Evolutionary conservation across 371 early-diverging fungal species (phyloP).

Genomic region (Chytridium lagenaria): DNA sequence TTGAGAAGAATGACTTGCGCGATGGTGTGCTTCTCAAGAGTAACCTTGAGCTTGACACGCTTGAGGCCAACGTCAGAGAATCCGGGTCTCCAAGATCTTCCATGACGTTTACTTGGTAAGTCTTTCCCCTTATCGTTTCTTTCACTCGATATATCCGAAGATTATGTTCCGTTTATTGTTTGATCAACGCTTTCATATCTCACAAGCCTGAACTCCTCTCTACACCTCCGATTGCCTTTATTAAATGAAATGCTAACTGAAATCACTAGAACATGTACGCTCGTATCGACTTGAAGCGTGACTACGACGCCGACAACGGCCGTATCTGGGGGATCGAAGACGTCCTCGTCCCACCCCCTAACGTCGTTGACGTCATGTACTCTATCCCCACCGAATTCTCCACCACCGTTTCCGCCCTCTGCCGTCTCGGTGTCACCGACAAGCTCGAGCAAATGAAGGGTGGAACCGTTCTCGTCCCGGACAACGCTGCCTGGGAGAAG

Average conservation of each 20-base stretch:
- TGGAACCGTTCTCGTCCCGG: slow-evolving; percentile 40
- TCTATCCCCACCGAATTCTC: slow-evolving; percentile 39
- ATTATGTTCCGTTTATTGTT: too few relatives aligned
- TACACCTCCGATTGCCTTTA: too few relatives aligned
- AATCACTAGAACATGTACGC: slow-evolving; percentile 40
- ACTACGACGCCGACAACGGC: slow-evolving; percentile 43
- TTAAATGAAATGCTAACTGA: background rate
- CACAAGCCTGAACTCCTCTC: too few relatives aligned
- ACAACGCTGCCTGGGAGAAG: slow-evolving; percentile 41
- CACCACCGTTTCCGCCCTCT: slow-evolving; percentile 34
- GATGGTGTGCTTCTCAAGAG: slow-evolving; percentile 38
- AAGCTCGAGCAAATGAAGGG: slow-evolving; percentile 21
- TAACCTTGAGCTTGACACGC: slow-evolving; percentile 26
- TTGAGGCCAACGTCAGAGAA: slow-evolving; percentile 36
- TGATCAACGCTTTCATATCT: too few relatives aligned
- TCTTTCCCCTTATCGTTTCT: background rate
- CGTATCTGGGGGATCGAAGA: slow-evolving; percentile 36
- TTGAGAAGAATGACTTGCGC: slow-evolving; percentile 21
- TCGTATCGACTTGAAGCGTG: slow-evolving; percentile 9
- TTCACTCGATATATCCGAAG: too few relatives aligned
- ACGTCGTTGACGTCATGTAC: slow-evolving; percentile 23
- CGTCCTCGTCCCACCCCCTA: slow-evolving; percentile 36
- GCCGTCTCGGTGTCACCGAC: slow-evolving; percentile 19
- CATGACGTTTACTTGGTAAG: slow-evolving; percentile 29
- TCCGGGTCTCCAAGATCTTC: slow-evolving; percentile 36